A percentile compares a stretch with the other conserved stretches of the same genome.
Evolutionary conservation across 495 filamentous ascomycete genomes (phyloP).

Genomic region (Podospora pseudocomata): DNA sequence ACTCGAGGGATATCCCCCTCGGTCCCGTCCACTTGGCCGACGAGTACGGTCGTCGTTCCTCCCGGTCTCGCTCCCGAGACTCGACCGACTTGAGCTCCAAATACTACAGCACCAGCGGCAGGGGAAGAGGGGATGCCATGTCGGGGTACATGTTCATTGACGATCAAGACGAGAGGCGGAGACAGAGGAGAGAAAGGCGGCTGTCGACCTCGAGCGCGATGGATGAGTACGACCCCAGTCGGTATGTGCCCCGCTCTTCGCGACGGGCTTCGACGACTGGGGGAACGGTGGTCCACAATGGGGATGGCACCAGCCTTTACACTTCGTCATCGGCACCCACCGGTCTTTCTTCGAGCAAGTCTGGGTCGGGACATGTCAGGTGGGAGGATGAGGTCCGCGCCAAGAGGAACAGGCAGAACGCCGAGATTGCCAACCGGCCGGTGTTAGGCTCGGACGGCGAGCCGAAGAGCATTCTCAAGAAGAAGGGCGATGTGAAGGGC

Average conservation of each 20-base stretch:
- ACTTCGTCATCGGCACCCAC: conserved; percentile 15
- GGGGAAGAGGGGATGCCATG: conserved; percentile 19
- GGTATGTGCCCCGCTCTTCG: conserved; percentile 12
- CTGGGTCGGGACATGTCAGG: conserved; percentile 27
- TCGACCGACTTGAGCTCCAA: conserved; percentile 13
- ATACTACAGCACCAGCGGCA: conserved; percentile 24
- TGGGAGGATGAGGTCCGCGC: conserved; percentile 33
- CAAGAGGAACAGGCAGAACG: conserved; percentile 29
- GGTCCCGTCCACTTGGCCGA: conserved; percentile 22
- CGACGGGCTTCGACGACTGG: conserved; percentile 17
- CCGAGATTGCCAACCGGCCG: conserved; percentile 36
- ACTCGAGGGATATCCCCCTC: conserved; percentile 20
- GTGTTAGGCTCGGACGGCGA: conserved; percentile 1
- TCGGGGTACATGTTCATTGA: conserved; percentile 23
- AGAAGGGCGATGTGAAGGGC: conserved; percentile 1
- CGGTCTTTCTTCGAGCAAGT: conserved; percentile 26
- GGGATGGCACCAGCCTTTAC: conserved; percentile 22
- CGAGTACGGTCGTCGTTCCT: conserved; percentile 22
- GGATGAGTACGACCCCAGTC: conserved; percentile 2
- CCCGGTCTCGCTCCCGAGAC: conserved; percentile 17
- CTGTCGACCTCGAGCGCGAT: conserved; percentile 20
- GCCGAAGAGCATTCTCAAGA: conserved; percentile 36
- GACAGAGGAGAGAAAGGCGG: conserved; percentile 23
- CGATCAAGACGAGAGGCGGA: conserved; percentile 30
- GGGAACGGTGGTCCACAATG: conserved; percentile 25